These are phyloP conservation scores for Phaeosphaeriaceae sp. DNA, from an alignment of 2,329 filamentous ascomycete genomes.

Conservation along the genomic window DNA sequence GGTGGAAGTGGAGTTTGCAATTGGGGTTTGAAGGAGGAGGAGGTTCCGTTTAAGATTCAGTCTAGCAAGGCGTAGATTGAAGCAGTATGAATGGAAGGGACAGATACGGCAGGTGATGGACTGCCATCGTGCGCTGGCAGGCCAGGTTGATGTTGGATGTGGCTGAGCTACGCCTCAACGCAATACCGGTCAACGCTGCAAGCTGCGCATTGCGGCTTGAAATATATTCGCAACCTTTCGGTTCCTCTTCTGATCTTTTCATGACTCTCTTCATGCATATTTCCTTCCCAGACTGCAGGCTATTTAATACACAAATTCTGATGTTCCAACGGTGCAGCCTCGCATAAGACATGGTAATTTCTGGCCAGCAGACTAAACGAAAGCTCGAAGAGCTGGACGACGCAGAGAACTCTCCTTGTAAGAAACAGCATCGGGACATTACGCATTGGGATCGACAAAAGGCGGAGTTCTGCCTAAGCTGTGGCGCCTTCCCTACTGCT, in stretches of 20 bases:
- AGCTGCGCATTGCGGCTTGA: too few relatives aligned
- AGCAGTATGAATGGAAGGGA: too few relatives aligned
- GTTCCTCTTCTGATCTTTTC: too few relatives aligned
- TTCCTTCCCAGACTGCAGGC: too few relatives aligned
- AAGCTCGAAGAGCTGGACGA: neutral
- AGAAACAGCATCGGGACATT: neutral
- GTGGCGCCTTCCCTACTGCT: neutral
- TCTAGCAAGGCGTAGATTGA: constrained; percentile 8
- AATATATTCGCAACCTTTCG: too few relatives aligned
- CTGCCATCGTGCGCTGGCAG: too few relatives aligned
- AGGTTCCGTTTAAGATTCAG: constrained; percentile 7
- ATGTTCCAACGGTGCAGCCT: too few relatives aligned
- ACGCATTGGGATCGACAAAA: neutral
- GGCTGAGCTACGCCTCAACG: neutral
- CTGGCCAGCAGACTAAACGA: neutral
- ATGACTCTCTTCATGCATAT: too few relatives aligned
- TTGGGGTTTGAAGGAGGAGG: constrained; percentile 16
- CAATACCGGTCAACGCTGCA: neutral
- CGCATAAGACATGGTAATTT: too few relatives aligned
- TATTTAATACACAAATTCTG: too few relatives aligned
- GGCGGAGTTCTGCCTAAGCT: neutral
- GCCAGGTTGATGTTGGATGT: neutral
- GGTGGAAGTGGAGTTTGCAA: constrained; percentile 28
- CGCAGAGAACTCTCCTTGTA: neutral
- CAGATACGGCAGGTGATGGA: too few relatives aligned